Percentiles rank a stretch among this genome's conserved stretches.
Evolutionary conservation across 2,329 filamentous ascomycete species (phyloP).

Genomic region (Leptographium procerum): DNA sequence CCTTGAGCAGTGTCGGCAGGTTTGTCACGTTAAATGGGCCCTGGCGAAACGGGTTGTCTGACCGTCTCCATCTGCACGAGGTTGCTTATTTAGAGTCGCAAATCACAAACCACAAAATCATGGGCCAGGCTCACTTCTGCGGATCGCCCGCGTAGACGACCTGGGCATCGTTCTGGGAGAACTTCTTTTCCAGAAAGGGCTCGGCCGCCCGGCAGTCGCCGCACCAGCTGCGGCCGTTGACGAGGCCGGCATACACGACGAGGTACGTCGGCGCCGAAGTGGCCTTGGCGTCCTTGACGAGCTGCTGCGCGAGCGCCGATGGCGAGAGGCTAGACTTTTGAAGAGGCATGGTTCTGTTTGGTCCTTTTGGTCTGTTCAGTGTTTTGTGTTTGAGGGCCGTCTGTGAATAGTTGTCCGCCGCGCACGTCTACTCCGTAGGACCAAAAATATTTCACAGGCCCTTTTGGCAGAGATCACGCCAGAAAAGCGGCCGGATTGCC

Average conservation of each 20-base stretch:
- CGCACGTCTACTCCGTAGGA: not conserved
- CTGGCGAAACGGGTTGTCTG: slow-evolving; percentile 1
- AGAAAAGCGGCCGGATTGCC: not conserved
- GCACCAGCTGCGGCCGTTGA: slow-evolving; percentile 2
- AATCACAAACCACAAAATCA: not conserved
- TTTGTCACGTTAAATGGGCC: slow-evolving; percentile 1
- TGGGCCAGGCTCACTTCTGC: not conserved
- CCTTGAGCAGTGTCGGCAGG: slow-evolving; percentile 3
- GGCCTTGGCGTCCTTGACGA: not conserved
- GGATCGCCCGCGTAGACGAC: not conserved
- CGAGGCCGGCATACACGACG: slow-evolving; percentile 2
- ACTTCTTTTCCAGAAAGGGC: not conserved
- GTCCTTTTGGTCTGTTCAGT: not conserved
- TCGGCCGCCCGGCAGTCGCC: slow-evolving; percentile 4
- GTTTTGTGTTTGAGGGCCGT: not conserved
- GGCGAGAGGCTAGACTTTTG: not conserved
- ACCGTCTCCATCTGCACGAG: not conserved
- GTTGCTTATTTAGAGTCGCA: not conserved
- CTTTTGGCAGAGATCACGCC: not conserved
- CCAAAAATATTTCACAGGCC: not conserved
- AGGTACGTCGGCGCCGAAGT: not conserved
- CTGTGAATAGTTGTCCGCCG: not conserved
- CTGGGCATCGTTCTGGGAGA: not conserved
- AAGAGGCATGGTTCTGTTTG: not conserved
- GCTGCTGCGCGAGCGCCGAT: not conserved